Conservation (phyloP, 345 rosid genomes). For the Euclidium syriacum region DNA sequence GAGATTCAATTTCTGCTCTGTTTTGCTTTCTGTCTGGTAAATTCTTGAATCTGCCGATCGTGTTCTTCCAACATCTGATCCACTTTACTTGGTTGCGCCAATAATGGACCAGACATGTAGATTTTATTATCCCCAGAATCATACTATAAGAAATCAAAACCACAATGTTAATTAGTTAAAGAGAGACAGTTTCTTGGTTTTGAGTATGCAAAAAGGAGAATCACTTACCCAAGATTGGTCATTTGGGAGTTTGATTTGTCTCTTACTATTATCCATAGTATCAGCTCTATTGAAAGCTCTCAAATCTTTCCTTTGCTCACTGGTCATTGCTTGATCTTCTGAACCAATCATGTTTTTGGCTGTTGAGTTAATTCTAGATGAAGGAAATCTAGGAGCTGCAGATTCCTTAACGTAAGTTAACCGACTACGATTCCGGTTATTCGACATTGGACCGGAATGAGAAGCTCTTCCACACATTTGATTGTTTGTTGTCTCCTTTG, state of each 20-base stretch:
- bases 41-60: constrained; percentile 69
- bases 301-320: constrained; percentile 16
- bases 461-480: constrained; percentile 13
- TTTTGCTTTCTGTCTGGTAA: constrained; percentile 35
- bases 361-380: constrained; percentile 15
- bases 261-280: constrained; percentile 26
- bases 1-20: constrained; percentile 17
- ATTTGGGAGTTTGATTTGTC: constrained; percentile 27
- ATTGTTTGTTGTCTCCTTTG: constrained; percentile 21
- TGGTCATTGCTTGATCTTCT: constrained; percentile 3
- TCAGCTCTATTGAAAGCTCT: constrained; percentile 29
- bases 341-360: constrained; percentile 3
- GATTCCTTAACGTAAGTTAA: constrained; percentile 13
- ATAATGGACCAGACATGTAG: constrained; percentile 78
- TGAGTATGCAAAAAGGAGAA: constrained; percentile 2
- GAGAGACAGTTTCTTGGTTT: constrained; percentile 5
- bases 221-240: constrained; percentile 30
- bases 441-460: constrained; percentile 30
- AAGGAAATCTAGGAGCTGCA: constrained; percentile 14
- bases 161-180: background rate
- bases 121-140: constrained; percentile 63
- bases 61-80: constrained; percentile 94
- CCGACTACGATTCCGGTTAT: constrained; percentile 22
- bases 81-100: constrained; percentile 64
- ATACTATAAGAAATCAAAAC: constrained; percentile 34